phyloP scores from a whole-genome alignment of 441 rosid species.

The Populus hybrid region DNA sequence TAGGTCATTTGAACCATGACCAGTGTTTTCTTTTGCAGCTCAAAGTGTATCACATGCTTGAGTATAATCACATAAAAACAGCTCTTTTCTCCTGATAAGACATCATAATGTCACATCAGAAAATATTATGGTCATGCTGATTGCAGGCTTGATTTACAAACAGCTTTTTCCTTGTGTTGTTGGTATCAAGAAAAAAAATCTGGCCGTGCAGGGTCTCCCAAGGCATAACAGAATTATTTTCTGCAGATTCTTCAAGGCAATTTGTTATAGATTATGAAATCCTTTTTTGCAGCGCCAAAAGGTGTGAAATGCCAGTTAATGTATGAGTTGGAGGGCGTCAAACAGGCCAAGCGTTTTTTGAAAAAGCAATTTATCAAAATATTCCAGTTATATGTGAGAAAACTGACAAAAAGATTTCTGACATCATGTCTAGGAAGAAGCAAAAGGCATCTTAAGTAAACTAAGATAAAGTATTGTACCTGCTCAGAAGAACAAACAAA shows the following conservation, averaged over 20 bases:
- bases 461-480: constrained; percentile 37
- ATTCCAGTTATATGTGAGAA: constrained; percentile 5
- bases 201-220: not conserved
- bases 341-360: not conserved
- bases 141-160: not conserved
- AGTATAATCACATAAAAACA: not conserved
- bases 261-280: not conserved
- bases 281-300: not conserved
- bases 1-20: not conserved
- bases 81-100: not conserved
- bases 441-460: constrained; percentile 8
- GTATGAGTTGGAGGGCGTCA: not conserved
- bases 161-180: not conserved
- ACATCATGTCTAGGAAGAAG: not conserved
- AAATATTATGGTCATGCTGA: not conserved
- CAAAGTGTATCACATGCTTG: not conserved
- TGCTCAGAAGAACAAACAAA: constrained; percentile 91
- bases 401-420: not conserved
- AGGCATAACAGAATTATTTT: not conserved
- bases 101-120: not conserved
- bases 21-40: not conserved
- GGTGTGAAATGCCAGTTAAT: not conserved
- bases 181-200: not conserved
- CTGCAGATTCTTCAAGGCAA: constrained; percentile 6
- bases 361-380: not conserved